A percentile compares a stretch with the other conserved stretches of the same genome.
Evolutionary conservation across 352 stramenopile genomes (phyloP).

Genomic region (Phytopythium ostracodes): DNA sequence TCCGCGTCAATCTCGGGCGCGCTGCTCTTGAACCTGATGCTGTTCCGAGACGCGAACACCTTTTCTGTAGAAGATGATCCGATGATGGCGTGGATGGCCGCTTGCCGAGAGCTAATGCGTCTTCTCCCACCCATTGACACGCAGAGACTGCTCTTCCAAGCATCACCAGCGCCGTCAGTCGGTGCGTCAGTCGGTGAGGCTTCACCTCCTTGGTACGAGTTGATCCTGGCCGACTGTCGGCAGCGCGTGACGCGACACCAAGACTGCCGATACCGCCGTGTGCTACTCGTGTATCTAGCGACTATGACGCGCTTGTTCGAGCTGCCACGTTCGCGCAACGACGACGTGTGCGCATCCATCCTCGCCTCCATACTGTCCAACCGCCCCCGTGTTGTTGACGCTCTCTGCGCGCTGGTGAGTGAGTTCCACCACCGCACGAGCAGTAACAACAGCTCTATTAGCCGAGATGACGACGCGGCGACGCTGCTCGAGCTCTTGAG

Average conservation of each 20-base stretch:
- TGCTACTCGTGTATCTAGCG: slow-evolving; percentile 6
- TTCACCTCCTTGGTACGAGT: slow-evolving; percentile 13
- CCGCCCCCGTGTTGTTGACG: not conserved
- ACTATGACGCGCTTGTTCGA: slow-evolving; percentile 17
- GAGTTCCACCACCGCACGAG: not conserved
- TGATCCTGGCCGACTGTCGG: slow-evolving; percentile 15
- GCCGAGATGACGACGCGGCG: not conserved
- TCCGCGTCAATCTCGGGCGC: slow-evolving; percentile 10
- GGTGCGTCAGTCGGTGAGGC: not conserved
- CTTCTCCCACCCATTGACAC: slow-evolving; percentile 7
- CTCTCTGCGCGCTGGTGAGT: not conserved
- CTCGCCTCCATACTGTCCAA: slow-evolving; percentile 10
- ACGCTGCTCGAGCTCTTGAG: slow-evolving; percentile 22
- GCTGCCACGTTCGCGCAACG: slow-evolving; percentile 11
- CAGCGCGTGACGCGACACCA: not conserved
- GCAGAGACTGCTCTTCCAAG: not conserved
- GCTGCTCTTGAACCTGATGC: slow-evolving; percentile 13
- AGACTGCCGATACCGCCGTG: slow-evolving; percentile 9
- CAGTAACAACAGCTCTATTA: not conserved
- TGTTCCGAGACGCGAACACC: slow-evolving; percentile 13
- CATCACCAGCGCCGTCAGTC: not conserved
- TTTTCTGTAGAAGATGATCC: slow-evolving; percentile 4
- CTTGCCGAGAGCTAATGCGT: slow-evolving; percentile 4
- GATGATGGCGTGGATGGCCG: slow-evolving; percentile 18
- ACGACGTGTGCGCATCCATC: slow-evolving; percentile 11